A percentile compares a stretch with the other conserved stretches of the same genome.
Evolutionary conservation across 2,329 filamentous ascomycete species (phyloP).

Genomic region (Fusarium tjaetaba): DNA sequence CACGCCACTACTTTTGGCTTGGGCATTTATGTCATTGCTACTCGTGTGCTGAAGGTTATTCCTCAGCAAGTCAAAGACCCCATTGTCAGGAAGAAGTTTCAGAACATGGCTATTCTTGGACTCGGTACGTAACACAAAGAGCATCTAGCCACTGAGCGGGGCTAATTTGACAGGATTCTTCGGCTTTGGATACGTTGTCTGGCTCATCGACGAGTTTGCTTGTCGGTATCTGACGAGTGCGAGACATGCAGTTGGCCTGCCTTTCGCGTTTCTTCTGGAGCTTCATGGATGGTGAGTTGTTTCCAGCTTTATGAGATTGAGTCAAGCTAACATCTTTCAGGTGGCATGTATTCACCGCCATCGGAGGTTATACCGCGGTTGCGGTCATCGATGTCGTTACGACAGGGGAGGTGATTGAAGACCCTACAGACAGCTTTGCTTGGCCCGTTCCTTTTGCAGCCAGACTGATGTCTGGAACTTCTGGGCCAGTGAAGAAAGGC

Average conservation of each 20-base stretch:
- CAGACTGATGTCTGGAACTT: conserved; percentile 6
- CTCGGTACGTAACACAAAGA: conserved; percentile 11
- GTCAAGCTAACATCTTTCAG: conserved; percentile 29
- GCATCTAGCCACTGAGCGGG: rapidly evolving
- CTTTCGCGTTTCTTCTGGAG: conserved; percentile 52
- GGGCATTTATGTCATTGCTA: conserved; percentile 49
- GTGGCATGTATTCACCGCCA: conserved; percentile 55
- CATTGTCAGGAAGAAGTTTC: conserved; percentile 25
- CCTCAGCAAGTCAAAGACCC: conserved; percentile 46
- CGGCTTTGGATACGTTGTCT: conserved; percentile 51
- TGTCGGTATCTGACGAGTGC: conserved; percentile 45
- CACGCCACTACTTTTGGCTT: conserved; percentile 51
- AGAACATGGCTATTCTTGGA: conserved; percentile 33
- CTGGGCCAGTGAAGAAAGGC: background rate
- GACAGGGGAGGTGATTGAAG: conserved; percentile 45
- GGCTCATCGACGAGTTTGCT: conserved; percentile 52
- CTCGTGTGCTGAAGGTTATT: conserved; percentile 45
- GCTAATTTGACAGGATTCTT: conserved; percentile 46
- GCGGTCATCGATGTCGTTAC: conserved; percentile 51
- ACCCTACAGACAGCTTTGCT: conserved; percentile 45
- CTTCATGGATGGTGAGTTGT: conserved; percentile 53
- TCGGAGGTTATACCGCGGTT: conserved; percentile 54
- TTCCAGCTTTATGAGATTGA: background rate
- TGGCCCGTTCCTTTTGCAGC: conserved; percentile 48
- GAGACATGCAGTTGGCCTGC: conserved; percentile 47